phyloP scores from a whole-genome alignment of 768 basidiomycete species.

The Hypsizygus marmoreus region DNA sequence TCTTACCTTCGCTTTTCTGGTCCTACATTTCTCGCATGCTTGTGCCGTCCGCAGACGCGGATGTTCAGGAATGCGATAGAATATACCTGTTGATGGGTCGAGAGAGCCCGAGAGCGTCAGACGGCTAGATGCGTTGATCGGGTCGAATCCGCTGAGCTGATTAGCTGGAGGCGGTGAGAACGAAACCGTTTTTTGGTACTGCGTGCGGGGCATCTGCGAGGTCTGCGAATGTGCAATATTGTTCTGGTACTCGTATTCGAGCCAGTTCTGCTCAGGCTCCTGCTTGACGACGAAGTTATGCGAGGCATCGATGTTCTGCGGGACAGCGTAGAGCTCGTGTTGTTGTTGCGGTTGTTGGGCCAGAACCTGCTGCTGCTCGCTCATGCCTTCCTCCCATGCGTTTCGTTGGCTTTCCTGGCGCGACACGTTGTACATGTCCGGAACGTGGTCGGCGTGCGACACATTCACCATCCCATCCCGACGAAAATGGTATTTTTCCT shows the following conservation, averaged over 20 bases:
- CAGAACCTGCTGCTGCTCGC: too few relatives aligned
- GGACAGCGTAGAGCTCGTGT: background rate
- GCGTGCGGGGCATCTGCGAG: too few relatives aligned
- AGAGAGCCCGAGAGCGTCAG: constrained; percentile 57
- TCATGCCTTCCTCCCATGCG: too few relatives aligned
- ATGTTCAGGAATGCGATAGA: constrained; percentile 64
- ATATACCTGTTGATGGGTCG: constrained; percentile 65
- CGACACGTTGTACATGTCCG: too few relatives aligned
- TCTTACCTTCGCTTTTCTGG: constrained; percentile 70
- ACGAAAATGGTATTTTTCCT: too few relatives aligned
- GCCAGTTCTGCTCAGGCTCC: too few relatives aligned
- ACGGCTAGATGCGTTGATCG: background rate
- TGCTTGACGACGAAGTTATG: too few relatives aligned
- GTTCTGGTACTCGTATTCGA: too few relatives aligned
- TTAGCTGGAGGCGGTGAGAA: background rate
- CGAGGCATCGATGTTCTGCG: background rate
- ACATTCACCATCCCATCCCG: too few relatives aligned
- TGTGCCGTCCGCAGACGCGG: constrained; percentile 70
- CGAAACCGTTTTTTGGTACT: background rate
- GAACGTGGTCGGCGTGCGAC: too few relatives aligned
- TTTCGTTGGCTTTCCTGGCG: too few relatives aligned
- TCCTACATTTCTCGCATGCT: constrained; percentile 75
- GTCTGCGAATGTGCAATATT: too few relatives aligned
- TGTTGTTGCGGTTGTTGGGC: constrained; percentile 1
- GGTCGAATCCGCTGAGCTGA: constrained; percentile 1